These are phyloP conservation scores for Chara braunii DNA, from an alignment of 139 green algal genomes.

Conservation along the genomic window DNA sequence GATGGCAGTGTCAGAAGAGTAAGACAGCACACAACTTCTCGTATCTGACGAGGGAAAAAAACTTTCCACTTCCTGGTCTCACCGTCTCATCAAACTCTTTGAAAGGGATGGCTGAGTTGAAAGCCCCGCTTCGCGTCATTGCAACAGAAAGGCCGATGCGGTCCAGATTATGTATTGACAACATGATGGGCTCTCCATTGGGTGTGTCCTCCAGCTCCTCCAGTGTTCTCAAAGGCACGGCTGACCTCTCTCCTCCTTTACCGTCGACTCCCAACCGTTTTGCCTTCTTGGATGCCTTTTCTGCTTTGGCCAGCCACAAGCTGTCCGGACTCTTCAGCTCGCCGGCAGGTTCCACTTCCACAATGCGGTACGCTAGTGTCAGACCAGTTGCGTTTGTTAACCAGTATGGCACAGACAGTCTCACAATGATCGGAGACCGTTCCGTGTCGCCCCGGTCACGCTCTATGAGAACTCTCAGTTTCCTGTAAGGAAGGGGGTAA, in stretches of 20 bases:
- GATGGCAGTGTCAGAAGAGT: too few relatives aligned
- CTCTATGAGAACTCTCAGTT: constrained; percentile 26
- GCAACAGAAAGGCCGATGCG: constrained; percentile 15
- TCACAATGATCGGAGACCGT: constrained; percentile 23
- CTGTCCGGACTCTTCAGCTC: constrained; percentile 2
- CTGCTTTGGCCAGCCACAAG: not conserved
- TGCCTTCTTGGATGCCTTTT: not conserved
- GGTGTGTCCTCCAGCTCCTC: constrained; percentile 17
- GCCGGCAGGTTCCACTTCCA: constrained; percentile 16
- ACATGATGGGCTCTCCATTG: constrained; percentile 11
- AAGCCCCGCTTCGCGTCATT: constrained; percentile 9
- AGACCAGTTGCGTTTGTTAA: constrained; percentile 27
- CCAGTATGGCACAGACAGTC: constrained; percentile 38
- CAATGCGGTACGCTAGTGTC: constrained; percentile 18
- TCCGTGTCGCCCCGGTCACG: constrained; percentile 21
- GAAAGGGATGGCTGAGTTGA: constrained; percentile 24
- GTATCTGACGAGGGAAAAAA: too few relatives aligned
- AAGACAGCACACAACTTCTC: too few relatives aligned
- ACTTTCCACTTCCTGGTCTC: too few relatives aligned
- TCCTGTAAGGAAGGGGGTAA: constrained; percentile 7
- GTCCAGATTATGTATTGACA: constrained; percentile 19
- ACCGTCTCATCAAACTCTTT: constrained; percentile 37
- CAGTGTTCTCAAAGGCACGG: constrained; percentile 8
- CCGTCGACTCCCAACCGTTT: not conserved
- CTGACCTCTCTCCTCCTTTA: not conserved